Base-by-base conservation (phyloP, 2,329 filamentous ascomycete genomes). In the Scedosporium dehoogii region DNA sequence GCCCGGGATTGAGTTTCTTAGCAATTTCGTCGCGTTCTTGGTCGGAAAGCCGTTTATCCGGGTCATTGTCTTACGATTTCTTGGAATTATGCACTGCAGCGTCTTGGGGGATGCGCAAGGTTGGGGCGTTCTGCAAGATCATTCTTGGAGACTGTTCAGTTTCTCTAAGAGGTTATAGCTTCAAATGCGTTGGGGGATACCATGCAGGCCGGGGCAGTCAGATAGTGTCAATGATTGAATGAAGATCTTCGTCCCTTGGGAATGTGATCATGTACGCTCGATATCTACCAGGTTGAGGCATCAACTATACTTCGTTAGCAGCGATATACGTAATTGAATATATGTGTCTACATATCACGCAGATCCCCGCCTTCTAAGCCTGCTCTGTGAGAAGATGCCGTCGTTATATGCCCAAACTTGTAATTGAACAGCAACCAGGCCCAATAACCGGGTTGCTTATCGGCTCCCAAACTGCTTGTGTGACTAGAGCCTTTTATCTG, bases 281-380 rank as follows among this genome's bases (percentile, higher is more conserved):
- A 64, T 75, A 70, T 1, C 66, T 69, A 0, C 70, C 68, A 1
- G 72, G 69, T 12, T 69, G 70, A 4, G 74, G 74, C 73, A 75
- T 75, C 63, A 74, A 65, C 25, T 56, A 27, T 4, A 23, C 23
- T 6, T 25, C 25, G 23, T 56, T 55, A 55, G 21, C 18, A 12
- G n/a, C 27, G 3, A 2, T 27, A 27, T 2, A 25, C 23, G 4
- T 7, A 12, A 21, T 55, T 25, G 2, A 3, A 55, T 27, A 27
- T 27, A 12, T 23, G 2, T 55, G 51, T 12, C n/a, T 25, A 18
- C 3, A 18, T 25, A 7, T 55, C 7, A 55, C 16, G 58, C 71
- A 70, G 61, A 83, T 74, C 0, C 81, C 81, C 75, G 84, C 79
- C 69, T 84, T 83, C 80, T 81, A 16, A 82, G 73, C 64, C 78